Conservation (phyloP, 305 asterid species). For the Stenogyne calaminthoides region DNA sequence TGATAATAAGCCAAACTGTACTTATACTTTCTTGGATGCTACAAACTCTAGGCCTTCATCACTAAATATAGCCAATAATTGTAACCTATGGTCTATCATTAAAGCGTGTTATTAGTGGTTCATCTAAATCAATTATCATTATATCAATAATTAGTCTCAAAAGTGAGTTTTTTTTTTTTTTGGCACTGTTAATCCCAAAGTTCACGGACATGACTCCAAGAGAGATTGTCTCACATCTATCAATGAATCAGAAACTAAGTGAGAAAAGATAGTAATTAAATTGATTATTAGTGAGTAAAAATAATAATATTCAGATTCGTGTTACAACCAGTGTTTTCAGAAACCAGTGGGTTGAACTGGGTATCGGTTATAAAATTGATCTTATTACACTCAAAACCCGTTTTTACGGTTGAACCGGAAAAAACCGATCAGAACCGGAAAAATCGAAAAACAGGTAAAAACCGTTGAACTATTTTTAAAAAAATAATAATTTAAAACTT, state of each 20-base stretch:
- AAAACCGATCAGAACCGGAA: too few species aligned
- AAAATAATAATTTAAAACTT: too few species aligned
- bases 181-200: neutral
- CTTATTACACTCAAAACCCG: too few species aligned
- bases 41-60: conserved; percentile 17
- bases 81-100: conserved; percentile 18
- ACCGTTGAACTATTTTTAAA: too few species aligned
- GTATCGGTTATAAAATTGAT: too few species aligned
- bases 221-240: neutral
- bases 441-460: too few species aligned
- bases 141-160: conserved; percentile 14
- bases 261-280: neutral
- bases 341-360: too few species aligned
- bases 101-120: conserved; percentile 24
- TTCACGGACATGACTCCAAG: neutral
- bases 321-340: too few species aligned
- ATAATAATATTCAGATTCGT: too few species aligned
- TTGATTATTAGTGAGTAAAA: too few species aligned
- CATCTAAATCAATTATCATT: conserved; percentile 29
- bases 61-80: conserved; percentile 17
- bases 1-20: conserved; percentile 7
- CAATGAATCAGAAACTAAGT: too few species aligned
- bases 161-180: neutral
- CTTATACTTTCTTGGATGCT: conserved; percentile 27
- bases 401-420: too few species aligned